Evolutionary conservation across 2,329 filamentous ascomycete genomes (phyloP), one percentile per base, ranked within the genome.

Genomic region (Ophiostoma piceae): DNA sequence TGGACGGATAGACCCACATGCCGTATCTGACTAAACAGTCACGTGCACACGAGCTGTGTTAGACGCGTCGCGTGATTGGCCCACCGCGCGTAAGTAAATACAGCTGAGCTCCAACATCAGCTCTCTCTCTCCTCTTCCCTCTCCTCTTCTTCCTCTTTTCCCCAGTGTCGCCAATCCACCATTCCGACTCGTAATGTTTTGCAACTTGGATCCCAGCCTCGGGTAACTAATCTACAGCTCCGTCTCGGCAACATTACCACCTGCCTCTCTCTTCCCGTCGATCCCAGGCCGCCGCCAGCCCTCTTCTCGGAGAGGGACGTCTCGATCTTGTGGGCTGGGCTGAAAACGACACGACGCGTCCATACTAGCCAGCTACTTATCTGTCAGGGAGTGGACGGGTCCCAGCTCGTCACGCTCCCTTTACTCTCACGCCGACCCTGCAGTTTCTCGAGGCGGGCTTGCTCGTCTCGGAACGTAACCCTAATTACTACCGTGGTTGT

Each of bases 401-500:
- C 51, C 22, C 22, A 22, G 22, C 51, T 26, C 9, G 51, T 2
- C 51, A 8, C 16, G 26, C n/a, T 35, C 22, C 66, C 72, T 70
- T 73, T 80, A 81, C 84, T 90, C 90, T 85, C 81, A 82, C 87
- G 88, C 90, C 89, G 89, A 88, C 90, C 86, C 83, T 78, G 90
- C 85, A 92, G 92, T 92, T 86, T 85, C 89, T 89, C 91, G 87
- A 85, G 62, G 62, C 19, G 29, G 60, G 60, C 16, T 64, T 19
- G 29, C 62, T 83, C 41, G n/a, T 26, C 37, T 90, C 88, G 92
- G 91, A 94, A 94, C 91, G 94, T 96, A 97, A 96, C 94, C 94
- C 94, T 97, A 97, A 91, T 85, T 83, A 82, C 80, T 82, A 78
- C 2, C 79, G 88, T 90, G 91, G 92, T 88, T 87, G 77, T 85